phyloP scores from a whole-genome alignment of 495 filamentous ascomycete genomes.

The Xylaria venustula region DNA sequence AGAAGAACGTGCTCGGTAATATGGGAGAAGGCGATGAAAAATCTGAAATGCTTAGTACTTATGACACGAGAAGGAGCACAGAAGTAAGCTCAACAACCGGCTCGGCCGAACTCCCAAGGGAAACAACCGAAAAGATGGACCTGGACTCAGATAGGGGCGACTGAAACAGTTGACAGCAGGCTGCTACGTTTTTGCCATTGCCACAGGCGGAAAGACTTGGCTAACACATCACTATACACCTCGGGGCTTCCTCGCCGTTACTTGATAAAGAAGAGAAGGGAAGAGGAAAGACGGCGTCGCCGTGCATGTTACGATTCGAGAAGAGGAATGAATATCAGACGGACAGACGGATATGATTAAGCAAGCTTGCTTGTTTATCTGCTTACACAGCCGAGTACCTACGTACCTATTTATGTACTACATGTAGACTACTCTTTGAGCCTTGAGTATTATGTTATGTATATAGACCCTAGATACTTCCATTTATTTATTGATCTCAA shows the following conservation, averaged over 20 bases:
- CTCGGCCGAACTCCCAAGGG: constrained; percentile 7
- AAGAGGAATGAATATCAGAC: neutral
- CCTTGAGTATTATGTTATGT: neutral
- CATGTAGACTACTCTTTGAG: too few species aligned
- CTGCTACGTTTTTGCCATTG: neutral
- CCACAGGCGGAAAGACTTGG: neutral
- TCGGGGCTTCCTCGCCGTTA: neutral
- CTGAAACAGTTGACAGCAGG: neutral
- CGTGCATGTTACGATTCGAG: neutral
- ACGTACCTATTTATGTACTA: too few species aligned
- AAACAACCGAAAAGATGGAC: constrained; percentile 13
- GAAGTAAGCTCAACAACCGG: constrained; percentile 3
- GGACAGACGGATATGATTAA: too few species aligned
- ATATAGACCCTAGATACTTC: constrained; percentile 7
- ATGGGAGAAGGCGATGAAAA: constrained; percentile 54
- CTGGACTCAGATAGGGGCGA: constrained; percentile 11
- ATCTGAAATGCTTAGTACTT: constrained; percentile 9
- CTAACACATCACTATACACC: neutral
- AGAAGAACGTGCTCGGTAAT: constrained; percentile 55
- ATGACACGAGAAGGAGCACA: neutral
- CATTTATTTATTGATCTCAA: neutral
- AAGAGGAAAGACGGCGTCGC: neutral
- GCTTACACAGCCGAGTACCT: neutral
- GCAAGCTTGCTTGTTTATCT: neutral
- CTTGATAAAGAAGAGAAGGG: neutral